Evolutionary conservation across 73 alveolate species (phyloP), one percentile per base, ranked within the genome.

Genomic region (Paramecium caudatum): DNA sequence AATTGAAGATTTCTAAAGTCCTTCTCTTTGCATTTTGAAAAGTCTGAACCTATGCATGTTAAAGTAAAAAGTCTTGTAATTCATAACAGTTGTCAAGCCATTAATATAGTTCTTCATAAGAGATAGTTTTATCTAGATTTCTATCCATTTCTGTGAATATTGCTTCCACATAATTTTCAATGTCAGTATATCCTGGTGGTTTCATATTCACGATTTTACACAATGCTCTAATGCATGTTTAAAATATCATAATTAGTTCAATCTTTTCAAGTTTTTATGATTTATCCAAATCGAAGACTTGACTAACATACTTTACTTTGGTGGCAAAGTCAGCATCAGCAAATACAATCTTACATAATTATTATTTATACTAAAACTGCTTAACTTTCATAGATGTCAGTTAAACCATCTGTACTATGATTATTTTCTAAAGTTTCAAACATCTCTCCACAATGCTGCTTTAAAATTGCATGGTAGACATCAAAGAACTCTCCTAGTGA

Each of bases 381-480:
- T 65, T 65, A 13, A 65, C 61, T 33, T 10, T 65, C 83, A 65
- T 65, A 65, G 8, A 65, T 65, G 34, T 65, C 83, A 30, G 34
- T 36, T 30, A 12, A 65, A 36, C 83, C 83, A 3, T 65, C 83
- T 13, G 19, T 15, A 16, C 34, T 65, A 65, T 65, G 83, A 65
- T 65, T 33, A 65, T 65, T 65, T 36, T 65, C 61, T 3, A 65
- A 17, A 3, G 15, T 30, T 34, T 65, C 61, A 65, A 65, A 65
- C 61, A 65, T 65, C 17, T 65, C 83, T 12, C 83, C 83, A 9
- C 83, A 65, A 65, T 65, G 34, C 15, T 65, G 16, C n/a, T 65
- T 65, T 7, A 65, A 34, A 32, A 65, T 36, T 6, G 32, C 83
- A 65, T 65, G 34, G 15, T 65, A 65, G 17, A 65, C 83, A 65